A percentile compares a stretch with the other conserved stretches of the same genome.
Evolutionary conservation across 441 rosid species (phyloP).

Genomic region (Erysimum pusillum): DNA sequence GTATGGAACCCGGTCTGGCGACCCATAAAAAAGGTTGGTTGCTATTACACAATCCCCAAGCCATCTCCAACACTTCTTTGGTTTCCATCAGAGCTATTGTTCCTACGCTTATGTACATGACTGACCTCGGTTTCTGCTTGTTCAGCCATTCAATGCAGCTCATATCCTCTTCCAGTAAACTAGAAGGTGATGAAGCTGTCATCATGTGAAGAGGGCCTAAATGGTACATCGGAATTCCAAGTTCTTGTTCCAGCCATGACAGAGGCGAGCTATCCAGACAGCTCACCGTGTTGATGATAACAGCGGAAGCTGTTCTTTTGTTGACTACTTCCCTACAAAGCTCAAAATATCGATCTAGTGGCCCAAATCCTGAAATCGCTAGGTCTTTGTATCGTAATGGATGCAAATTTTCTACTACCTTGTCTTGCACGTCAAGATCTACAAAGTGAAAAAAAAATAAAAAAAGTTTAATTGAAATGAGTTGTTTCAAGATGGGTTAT

Average conservation of each 20-base stretch:
- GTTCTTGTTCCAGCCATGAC: conserved; percentile 28
- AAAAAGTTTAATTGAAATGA: neutral
- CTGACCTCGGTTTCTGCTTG: conserved; percentile 48
- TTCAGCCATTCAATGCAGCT: conserved; percentile 55
- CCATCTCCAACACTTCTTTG: conserved; percentile 42
- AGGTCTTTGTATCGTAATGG: conserved; percentile 9
- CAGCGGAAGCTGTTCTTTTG: conserved; percentile 40
- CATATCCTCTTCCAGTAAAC: conserved; percentile 48
- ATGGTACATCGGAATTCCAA: conserved; percentile 38
- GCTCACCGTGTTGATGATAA: conserved; percentile 45
- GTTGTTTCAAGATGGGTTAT: neutral
- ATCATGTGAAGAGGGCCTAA: conserved; percentile 50
- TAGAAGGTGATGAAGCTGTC: conserved; percentile 12
- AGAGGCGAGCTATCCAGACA: conserved; percentile 43
- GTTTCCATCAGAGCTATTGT: conserved; percentile 25
- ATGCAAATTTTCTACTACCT: conserved; percentile 31
- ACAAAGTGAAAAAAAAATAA: neutral
- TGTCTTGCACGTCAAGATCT: conserved; percentile 30
- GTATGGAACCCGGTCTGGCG: conserved; percentile 41
- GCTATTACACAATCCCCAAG: conserved; percentile 48
- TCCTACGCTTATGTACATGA: conserved; percentile 54
- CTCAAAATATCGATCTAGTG: neutral
- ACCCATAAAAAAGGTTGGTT: conserved; percentile 51
- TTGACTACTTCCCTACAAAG: neutral
- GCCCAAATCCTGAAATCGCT: neutral